A percentile compares a stretch with the other conserved stretches of the same genome.
phyloP scores from a whole-genome alignment of 2,329 filamentous ascomycete genomes.

The Teratosphaeriaceae sp. region DNA sequence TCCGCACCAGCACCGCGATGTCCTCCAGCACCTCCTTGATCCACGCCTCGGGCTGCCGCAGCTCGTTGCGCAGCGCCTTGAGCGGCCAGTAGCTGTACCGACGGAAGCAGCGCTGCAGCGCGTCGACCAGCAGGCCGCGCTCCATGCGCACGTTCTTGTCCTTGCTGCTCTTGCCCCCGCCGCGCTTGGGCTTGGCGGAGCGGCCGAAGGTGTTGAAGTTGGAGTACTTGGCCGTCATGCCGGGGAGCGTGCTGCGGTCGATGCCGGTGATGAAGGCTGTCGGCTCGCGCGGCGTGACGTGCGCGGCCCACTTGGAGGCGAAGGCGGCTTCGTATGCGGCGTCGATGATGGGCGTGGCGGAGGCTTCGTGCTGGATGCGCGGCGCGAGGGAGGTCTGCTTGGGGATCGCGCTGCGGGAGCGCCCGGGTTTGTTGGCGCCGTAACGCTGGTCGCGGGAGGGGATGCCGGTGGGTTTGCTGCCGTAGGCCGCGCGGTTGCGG shows the following conservation, averaged over 20 bases:
- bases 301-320: slow-evolving; percentile 17
- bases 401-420: slow-evolving; percentile 34
- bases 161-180: slow-evolving; percentile 38
- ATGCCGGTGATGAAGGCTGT: slow-evolving; percentile 40
- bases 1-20: slow-evolving; percentile 75
- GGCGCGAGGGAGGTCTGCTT: slow-evolving; percentile 74
- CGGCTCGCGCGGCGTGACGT: slow-evolving; percentile 40
- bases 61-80: slow-evolving; percentile 68
- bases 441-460: slow-evolving; percentile 23
- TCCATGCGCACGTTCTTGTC: slow-evolving; percentile 88
- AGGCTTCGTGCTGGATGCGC: slow-evolving; percentile 68
- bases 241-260: slow-evolving; percentile 29
- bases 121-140: slow-evolving; percentile 72
- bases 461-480: slow-evolving; percentile 10
- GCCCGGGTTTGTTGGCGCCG: slow-evolving; percentile 7
- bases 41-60: slow-evolving; percentile 88
- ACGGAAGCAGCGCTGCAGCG: slow-evolving; percentile 76
- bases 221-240: slow-evolving; percentile 16
- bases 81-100: slow-evolving; percentile 92
- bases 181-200: slow-evolving; percentile 39
- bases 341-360: slow-evolving; percentile 62
- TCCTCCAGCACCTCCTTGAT: slow-evolving; percentile 78
- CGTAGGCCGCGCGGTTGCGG: slow-evolving; percentile 15
- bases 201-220: slow-evolving; percentile 29
- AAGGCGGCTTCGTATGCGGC: slow-evolving; percentile 57